Evolutionary conservation across 305 asterid species (phyloP), one percentile per base, ranked within the genome.

Genomic region (Fraxinus ornus): DNA sequence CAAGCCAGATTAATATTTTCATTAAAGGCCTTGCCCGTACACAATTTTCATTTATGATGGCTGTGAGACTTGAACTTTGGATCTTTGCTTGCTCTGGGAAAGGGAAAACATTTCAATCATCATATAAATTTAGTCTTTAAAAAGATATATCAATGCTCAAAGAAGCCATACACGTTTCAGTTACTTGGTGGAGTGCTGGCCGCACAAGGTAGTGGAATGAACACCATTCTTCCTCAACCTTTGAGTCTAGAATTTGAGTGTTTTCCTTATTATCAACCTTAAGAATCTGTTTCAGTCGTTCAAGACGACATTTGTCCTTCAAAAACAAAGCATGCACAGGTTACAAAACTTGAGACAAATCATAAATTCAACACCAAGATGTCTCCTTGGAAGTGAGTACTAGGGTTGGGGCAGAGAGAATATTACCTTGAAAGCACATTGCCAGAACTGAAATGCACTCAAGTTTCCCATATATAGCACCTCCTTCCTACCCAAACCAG

Each of bases 361-460:
- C 79, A 80, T 39, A 72, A 84, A 77, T 47, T 55, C 78, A 36
- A 83, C 78, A 83, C 81, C 26, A 81, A 78, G 66, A 75, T 35
- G 74, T 66, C 74, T 66, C 74, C 74, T 32, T 71, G 44, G 75
- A 70, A 81, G 55, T 13, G 68, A 41, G 30, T 30, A 79, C 9
- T 15, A 52, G 62, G 17, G 78, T 76, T 41, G 37, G 49, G 55
- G 66, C 72, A 39, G 28, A 55, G 28, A 66, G 36, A 21, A 22
- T 73, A 36, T 88, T 90, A 93, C 99, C 97, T 89, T 90, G 91
- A 93, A 92, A 85, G 86, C 91, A 21, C 87, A 89, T 88, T 96
- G 97, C 99, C 98, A 94, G 86, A 96, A 94, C 90, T 90, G 97
- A 89, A 84, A 91, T 7, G 99, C 97, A n/a, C 92, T 92, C 57